Evolutionary conservation across 1,284 basidiomycete genomes (phyloP), one percentile per base, ranked within the genome.

Genomic region (Bondarzewia mesenterica): DNA sequence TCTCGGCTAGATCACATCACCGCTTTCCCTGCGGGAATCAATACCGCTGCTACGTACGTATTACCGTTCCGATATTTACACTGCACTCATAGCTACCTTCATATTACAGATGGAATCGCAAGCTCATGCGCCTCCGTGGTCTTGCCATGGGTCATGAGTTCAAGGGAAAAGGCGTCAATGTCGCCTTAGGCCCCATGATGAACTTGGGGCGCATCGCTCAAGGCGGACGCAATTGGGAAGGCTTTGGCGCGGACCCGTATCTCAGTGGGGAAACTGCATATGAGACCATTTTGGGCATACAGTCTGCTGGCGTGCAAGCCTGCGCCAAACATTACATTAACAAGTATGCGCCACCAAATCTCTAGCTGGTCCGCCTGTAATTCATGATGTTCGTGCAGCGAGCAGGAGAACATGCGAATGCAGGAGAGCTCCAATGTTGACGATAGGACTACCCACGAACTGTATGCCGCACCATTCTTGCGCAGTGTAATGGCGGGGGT

Each of bases 171-270:
- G 92, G 92, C 39, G 82, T 85, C 49, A 77, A 94, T 58, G 72
- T 85, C 42, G 78, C 78, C 6, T 69, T 85, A 22, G 78, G 79
- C 3, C 72, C 77, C 0, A 73, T 67, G 80, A 85, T 85, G 80
- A 87, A 87, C 58, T 71, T 86, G 65, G 85, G 80, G 20, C 77
- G 85, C 47, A 63, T 78, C 32, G 74, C 80, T 1, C 69, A 75
- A 54, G 82, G 75, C 3, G 90, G 90, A 0, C 70, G 90, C 8
- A 90, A 89, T 63, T 93, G 87, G 87, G 89, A 93, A 69, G 87
- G 86, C 7, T 91, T 89, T 53, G 83, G 87, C 42, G 82, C 74
- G 15, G 84, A 88, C 60, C 87, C 89, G 0, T 92, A 82, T 67
- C 68, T 93, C 37, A 62, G 76, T 43, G 83, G 86, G 15, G 85